phyloP scores from a whole-genome alignment of 495 filamentous ascomycete genomes.

The Neurospora discreta region DNA sequence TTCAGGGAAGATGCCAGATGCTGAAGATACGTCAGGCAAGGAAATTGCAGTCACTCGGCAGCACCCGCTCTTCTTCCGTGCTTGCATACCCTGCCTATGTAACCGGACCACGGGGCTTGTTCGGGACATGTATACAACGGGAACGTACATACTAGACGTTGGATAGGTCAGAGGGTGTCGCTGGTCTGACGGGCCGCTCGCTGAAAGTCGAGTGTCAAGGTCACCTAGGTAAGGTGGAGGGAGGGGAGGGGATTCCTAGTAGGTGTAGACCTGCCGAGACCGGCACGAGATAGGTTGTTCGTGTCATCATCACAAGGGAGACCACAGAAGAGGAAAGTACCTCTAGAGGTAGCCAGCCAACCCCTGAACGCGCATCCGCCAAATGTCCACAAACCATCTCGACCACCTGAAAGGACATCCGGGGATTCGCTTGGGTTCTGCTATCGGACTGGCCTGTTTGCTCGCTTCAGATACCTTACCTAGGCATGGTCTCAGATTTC shows the following conservation, averaged over 20 bases:
- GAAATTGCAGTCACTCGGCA: background rate
- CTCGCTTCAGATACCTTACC: background rate
- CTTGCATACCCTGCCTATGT: background rate
- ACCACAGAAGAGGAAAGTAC: background rate
- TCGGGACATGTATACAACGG: background rate
- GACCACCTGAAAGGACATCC: background rate
- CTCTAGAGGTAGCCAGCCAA: background rate
- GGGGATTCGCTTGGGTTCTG: background rate
- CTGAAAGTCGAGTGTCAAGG: background rate
- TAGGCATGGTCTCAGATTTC: background rate
- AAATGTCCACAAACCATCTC: background rate
- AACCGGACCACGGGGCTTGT: background rate
- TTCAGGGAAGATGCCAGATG: background rate
- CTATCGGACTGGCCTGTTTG: background rate
- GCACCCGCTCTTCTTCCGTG: background rate
- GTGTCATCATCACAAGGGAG: background rate
- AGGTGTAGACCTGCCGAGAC: no score
- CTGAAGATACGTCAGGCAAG: background rate
- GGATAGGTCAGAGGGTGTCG: background rate
- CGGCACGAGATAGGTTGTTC: no score
- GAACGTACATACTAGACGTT: background rate
- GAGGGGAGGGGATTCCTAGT: background rate
- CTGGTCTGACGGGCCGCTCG: background rate
- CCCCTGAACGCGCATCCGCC: background rate
- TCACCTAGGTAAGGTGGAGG: background rate